Conservation (phyloP, 1,284 basidiomycete genomes). For the Volvariella volvacea region DNA sequence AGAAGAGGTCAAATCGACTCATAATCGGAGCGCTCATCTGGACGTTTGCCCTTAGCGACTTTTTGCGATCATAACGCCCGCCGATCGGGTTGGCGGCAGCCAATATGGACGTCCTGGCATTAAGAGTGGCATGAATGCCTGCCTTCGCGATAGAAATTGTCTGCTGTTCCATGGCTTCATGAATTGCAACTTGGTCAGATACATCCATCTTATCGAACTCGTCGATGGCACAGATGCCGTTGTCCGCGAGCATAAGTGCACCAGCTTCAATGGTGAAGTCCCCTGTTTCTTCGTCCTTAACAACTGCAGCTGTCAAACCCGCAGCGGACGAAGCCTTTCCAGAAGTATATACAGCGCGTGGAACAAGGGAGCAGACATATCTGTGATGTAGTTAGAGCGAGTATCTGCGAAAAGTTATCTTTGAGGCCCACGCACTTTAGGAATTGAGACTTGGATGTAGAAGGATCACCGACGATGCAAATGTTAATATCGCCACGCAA, state of each 20-base stretch:
- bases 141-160: conserved; percentile 99
- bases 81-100: conserved; percentile 98
- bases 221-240: conserved; percentile 99
- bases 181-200: conserved; percentile 97
- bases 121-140: conserved; percentile 97
- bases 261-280: conserved; percentile 99
- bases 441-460: conserved; percentile 97
- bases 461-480: conserved; percentile 97
- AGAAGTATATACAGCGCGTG: conserved; percentile 97
- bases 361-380: conserved; percentile 98
- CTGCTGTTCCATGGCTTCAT: conserved; percentile 99
- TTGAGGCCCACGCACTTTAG: conserved; percentile 69
- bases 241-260: conserved; percentile 98
- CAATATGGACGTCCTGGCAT: conserved; percentile 95
- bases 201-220: conserved; percentile 99
- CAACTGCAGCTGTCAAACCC: conserved; percentile 97
- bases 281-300: conserved; percentile 97
- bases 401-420: background rate
- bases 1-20: conserved; percentile 99
- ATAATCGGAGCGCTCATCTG: conserved; percentile 99
- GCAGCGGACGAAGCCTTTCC: conserved; percentile 99
- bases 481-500: conserved; percentile 98
- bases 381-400: conserved; percentile 31
- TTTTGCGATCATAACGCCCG: conserved; percentile 95
- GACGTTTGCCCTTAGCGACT: conserved; percentile 89